Base-by-base conservation (phyloP, 768 basidiomycete genomes). In the Pleurotus cornucopiae region DNA sequence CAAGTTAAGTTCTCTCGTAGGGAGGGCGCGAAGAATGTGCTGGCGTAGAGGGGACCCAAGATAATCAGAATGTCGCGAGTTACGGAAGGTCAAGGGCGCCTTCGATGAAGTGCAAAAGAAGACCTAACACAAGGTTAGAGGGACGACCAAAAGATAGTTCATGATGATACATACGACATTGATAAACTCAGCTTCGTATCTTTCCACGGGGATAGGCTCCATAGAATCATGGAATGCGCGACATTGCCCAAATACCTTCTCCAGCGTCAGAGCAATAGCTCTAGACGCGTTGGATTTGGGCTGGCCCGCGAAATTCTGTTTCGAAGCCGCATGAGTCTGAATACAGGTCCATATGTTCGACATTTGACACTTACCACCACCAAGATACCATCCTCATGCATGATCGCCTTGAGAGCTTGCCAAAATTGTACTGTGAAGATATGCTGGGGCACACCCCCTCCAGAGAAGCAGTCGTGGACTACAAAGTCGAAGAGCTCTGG, bases 381-480 rank as follows among this genome's bases (percentile, higher is more conserved):
- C 12, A 96, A 68, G 13, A 94, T 75, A 2, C 89, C 95, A 46
- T 90, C 83, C 2, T 81, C 74, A 11, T 80, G 76, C 69, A 96
- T 79, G 16, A 86, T 66, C 2, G 67, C 63, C 62, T 82, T 86
- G 51, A 96, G 65, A 53, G 85, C 84, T 20, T 75, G 61, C 91
- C 92, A 96, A 66, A 95, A 95, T 61, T 94, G 86, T 26, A 80
- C 40, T 0, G 94, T 91, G 70, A 89, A 98, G 51, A 98, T 72
- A 63, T 92, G 87, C 38, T 84, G 74, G 0, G 96, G 94, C 2
- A 98, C 85, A n/a, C 83, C 84, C 2, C 96, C 96, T 6, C 95
- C 96, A 6, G 94, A 93, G 67, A 97, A 98, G 64, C 91, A 91
- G 63, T 96, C 95, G 61, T 98, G 96, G 0, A 96, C 74, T 40